phyloP scores from a whole-genome alignment of 75 land plant genomes.

The Pinus tabuliformis region DNA sequence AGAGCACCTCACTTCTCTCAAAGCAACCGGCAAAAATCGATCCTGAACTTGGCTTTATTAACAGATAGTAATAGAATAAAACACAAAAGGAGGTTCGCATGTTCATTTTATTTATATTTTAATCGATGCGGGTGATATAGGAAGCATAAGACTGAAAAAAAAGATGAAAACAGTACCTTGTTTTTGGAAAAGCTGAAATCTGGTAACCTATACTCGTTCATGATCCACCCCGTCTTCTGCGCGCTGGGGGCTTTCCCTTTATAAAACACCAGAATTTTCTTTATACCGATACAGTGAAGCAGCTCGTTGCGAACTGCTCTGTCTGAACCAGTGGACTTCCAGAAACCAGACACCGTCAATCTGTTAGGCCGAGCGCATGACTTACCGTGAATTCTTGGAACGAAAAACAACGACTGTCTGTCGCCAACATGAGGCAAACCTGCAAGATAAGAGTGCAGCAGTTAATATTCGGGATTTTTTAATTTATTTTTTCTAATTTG shows the following conservation, averaged over 20 bases:
- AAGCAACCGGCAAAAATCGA: too few species aligned
- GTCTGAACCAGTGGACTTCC: slow-evolving; percentile 9
- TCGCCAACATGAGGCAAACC: not conserved
- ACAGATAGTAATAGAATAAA: too few species aligned
- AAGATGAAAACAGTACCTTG: not conserved
- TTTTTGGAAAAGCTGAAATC: not conserved
- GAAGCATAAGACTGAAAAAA: too few species aligned
- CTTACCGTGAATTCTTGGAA: not conserved
- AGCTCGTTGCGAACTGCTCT: not conserved
- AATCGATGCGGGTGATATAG: too few species aligned
- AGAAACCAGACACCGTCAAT: not conserved
- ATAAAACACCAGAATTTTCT: slow-evolving; percentile 12
- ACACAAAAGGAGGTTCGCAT: too few species aligned
- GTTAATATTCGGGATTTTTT: too few species aligned
- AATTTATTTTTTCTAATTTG: too few species aligned
- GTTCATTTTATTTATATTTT: too few species aligned
- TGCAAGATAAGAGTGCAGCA: too few species aligned
- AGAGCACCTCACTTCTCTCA: too few species aligned
- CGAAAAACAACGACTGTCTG: not conserved
- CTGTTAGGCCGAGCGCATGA: not conserved
- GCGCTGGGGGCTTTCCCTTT: not conserved
- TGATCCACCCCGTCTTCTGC: slow-evolving; percentile 4
- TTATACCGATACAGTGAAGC: not conserved
- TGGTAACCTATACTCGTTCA: slow-evolving; percentile 9
- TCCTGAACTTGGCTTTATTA: too few species aligned